Evolutionary conservation across 2,329 filamentous ascomycete genomes (phyloP), one percentile per base, ranked within the genome.

Genomic region (Venturia effusa): DNA sequence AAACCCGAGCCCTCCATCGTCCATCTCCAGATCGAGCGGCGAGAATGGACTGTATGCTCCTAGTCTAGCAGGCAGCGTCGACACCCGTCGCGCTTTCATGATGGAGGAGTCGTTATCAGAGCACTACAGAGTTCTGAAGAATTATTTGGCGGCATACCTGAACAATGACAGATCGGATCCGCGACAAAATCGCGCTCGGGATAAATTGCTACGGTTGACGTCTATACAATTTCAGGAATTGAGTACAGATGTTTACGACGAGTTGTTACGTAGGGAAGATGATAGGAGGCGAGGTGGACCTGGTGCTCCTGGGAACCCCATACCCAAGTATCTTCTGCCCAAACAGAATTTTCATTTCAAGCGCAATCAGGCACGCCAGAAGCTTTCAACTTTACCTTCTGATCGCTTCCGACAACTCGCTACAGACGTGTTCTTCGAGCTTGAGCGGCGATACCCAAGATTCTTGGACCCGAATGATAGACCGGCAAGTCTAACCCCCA

Each of bases 201-300:
- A 97, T 76, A 99, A 99, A 81, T 82, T 97, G 64, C 82, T 97
- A 66, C 86, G 93, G 65, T 83, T 99, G 61, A 96, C 92, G 0
- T 81, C 88, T 1, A 90, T 96, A 34, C 94, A 99, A 75, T 97
- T 99, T 75, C 91, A 96, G 76, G 94, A 99, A 78, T 83, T 99
- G 67, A 97, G 92, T 76, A 97, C 93, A 65, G 94, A 99, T 77
- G 93, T 99, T 48, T 97, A 89, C 77, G 94, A 99, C 76, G 94
- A 99, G 77, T 81, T 97, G 68, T 82, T 95, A 69, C 88, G 94
- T 66, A 86, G 94, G 67, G 92, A 97, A 75, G 84, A 89, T 68
- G 81, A 80, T 61, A 76, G 78, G 43, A 72, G 73, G 65, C 72
- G 75, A 61, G 74, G 77, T 37, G 77, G 77, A n/a, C 73, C 73